These are phyloP conservation scores for Yamadazyma olivae DNA, from an alignment of 805 yeast genomes.

Conservation along the genomic window DNA sequence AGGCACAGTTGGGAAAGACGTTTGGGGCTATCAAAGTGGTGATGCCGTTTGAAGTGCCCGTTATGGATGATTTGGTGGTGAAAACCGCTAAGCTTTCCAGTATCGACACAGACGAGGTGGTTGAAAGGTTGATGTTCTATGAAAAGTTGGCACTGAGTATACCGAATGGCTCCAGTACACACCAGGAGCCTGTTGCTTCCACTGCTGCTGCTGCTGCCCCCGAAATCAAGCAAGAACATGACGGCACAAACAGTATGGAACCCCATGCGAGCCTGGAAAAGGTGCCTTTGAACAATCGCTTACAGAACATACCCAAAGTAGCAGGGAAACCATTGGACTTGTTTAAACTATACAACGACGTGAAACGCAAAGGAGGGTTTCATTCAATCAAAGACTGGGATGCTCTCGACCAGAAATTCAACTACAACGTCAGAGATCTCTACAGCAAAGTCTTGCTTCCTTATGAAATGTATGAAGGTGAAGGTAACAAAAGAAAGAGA, in stretches of 20 bases:
- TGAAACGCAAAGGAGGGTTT: constrained; percentile 4
- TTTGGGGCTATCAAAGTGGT: constrained; percentile 76
- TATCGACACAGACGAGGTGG: background rate
- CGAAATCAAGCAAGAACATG: no score
- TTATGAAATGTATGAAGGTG: background rate
- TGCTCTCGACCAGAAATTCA: constrained; percentile 1
- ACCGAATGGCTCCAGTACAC: no score
- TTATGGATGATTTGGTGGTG: background rate
- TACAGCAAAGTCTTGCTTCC: background rate
- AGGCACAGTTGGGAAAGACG: no score
- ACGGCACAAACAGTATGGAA: no score
- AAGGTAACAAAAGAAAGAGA: background rate
- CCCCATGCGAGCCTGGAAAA: no score
- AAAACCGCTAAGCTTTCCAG: background rate
- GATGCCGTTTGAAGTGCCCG: background rate
- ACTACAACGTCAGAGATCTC: background rate
- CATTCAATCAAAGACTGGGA: constrained; percentile 1
- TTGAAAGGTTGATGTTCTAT: constrained; percentile 1
- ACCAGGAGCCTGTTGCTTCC: no score
- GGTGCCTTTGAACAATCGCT: no score
- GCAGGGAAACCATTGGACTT: constrained; percentile 4
- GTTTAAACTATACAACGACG: constrained; percentile 2
- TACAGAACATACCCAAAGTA: no score
- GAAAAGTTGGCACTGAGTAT: no score
- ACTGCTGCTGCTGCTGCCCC: no score